Percentiles rank a stretch among this genome's conserved stretches.
Conservation (phyloP, 2,329 filamentous ascomycete genomes). For the Aureobasidium sp. region DNA sequence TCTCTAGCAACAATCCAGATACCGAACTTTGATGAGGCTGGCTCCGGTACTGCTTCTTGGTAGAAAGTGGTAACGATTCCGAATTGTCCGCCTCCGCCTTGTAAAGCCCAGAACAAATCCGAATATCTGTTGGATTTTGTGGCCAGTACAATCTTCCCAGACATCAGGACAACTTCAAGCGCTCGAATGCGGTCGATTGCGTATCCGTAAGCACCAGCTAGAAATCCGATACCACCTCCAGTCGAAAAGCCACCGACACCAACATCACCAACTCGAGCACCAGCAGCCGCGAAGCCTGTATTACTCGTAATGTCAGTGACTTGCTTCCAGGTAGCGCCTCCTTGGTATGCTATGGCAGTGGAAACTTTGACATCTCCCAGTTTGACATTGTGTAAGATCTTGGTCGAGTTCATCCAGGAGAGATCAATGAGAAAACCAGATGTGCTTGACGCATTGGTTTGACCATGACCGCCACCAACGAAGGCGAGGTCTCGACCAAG, state of each 20-base stretch:
- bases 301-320: conserved; percentile 8
- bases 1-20: conserved; percentile 12
- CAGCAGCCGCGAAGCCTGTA: conserved; percentile 12
- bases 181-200: conserved; percentile 13
- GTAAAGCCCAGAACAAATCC: conserved; percentile 45
- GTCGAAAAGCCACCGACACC: conserved; percentile 14
- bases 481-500: conserved; percentile 12
- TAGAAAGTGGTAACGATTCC: conserved; percentile 26
- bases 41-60: conserved; percentile 13
- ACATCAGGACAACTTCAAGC: conserved; percentile 40
- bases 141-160: conserved; percentile 40
- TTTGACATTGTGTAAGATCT: conserved; percentile 10
- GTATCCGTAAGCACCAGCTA: conserved; percentile 13
- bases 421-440: conserved; percentile 14
- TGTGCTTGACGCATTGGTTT: conserved; percentile 13
- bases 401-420: conserved; percentile 14
- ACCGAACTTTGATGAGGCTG: conserved; percentile 6
- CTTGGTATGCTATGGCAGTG: conserved; percentile 12
- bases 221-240: conserved; percentile 13
- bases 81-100: conserved; percentile 44
- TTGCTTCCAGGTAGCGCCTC: conserved; percentile 13
- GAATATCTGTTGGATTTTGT: conserved; percentile 30
- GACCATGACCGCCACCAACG: conserved; percentile 14
- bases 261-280: conserved; percentile 12
- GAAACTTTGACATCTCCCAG: conserved; percentile 1